Percentiles rank a stretch among this genome's conserved stretches.
Evolutionary conservation across 2,329 filamentous ascomycete genomes (phyloP).

Genomic region (Elsinoe australis): DNA sequence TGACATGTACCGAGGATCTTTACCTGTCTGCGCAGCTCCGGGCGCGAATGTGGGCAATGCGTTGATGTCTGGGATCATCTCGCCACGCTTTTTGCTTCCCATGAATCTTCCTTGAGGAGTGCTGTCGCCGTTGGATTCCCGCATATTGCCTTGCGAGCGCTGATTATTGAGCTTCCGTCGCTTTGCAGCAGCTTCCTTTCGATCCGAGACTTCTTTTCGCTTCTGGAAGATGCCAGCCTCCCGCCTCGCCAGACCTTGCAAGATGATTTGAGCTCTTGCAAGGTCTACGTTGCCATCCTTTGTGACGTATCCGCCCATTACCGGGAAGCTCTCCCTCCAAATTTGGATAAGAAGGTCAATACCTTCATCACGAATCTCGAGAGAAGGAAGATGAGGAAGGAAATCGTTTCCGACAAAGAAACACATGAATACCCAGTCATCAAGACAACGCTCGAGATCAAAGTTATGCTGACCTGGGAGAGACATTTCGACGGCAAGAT

Average conservation of each 20-base stretch:
- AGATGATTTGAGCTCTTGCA: conserved; percentile 74
- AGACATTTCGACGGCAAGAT: conserved; percentile 80
- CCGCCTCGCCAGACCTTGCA: conserved; percentile 80
- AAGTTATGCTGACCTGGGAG: conserved; percentile 81
- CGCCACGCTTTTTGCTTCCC: conserved; percentile 24
- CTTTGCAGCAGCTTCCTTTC: conserved; percentile 70
- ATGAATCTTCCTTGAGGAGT: conserved; percentile 25
- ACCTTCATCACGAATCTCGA: conserved; percentile 94
- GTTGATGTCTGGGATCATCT: conserved; percentile 32
- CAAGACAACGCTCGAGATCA: conserved; percentile 86
- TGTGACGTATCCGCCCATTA: conserved; percentile 93
- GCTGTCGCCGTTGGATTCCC: conserved; percentile 24
- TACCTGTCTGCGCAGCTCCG: conserved; percentile 46
- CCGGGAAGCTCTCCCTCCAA: conserved; percentile 84
- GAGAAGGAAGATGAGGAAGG: conserved; percentile 88
- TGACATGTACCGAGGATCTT: conserved; percentile 53
- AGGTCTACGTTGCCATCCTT: conserved; percentile 91
- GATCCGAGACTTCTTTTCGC: conserved; percentile 77
- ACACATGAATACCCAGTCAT: conserved; percentile 99
- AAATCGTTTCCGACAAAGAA: conserved; percentile 99
- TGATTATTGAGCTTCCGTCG: conserved; percentile 55
- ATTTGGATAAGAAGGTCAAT: conserved; percentile 96
- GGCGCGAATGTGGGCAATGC: conserved; percentile 52
- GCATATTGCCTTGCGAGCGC: conserved; percentile 26
- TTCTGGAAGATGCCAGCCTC: conserved; percentile 90